phyloP scores from a whole-genome alignment of 495 filamentous ascomycete species.

The Penicillium coffeae region DNA sequence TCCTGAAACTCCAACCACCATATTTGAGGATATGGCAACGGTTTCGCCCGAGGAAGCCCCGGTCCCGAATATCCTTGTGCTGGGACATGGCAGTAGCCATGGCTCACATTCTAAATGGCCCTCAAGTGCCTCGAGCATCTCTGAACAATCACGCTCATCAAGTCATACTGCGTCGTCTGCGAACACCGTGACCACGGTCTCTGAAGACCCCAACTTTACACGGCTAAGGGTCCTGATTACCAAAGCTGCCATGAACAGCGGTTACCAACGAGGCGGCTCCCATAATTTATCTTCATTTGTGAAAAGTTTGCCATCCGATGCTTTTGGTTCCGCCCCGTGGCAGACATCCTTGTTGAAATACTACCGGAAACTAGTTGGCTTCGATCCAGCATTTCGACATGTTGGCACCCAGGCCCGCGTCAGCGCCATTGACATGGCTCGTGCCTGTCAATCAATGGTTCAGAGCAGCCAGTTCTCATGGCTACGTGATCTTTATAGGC shows the following conservation, averaged over 20 bases:
- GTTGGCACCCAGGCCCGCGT: constrained; percentile 55
- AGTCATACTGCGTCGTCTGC: constrained; percentile 66
- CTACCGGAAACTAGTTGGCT: constrained; percentile 72
- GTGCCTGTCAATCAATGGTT: constrained; percentile 70
- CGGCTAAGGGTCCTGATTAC: constrained; percentile 71
- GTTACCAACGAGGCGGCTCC: constrained; percentile 51
- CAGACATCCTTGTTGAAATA: constrained; percentile 67
- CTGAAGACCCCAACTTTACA: constrained; percentile 70
- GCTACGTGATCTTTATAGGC: constrained; percentile 71
- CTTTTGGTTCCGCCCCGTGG: constrained; percentile 69
- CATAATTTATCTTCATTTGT: constrained; percentile 64
- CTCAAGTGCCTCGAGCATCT: constrained; percentile 65
- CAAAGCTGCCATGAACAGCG: constrained; percentile 77
- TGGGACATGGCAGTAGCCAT: constrained; percentile 54
- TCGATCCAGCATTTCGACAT: constrained; percentile 61
- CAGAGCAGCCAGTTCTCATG: constrained; percentile 65
- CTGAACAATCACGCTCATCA: constrained; percentile 68
- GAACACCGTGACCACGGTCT: constrained; percentile 59
- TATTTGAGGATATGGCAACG: constrained; percentile 79
- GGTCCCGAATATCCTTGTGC: constrained; percentile 79
- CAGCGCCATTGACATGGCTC: constrained; percentile 66
- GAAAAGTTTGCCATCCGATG: constrained; percentile 67
- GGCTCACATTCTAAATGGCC: constrained; percentile 59
- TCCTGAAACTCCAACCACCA: constrained; percentile 87
- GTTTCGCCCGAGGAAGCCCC: constrained; percentile 73